phyloP scores from a whole-genome alignment of 768 basidiomycete species.

The Boletus subcaerulescens region DNA sequence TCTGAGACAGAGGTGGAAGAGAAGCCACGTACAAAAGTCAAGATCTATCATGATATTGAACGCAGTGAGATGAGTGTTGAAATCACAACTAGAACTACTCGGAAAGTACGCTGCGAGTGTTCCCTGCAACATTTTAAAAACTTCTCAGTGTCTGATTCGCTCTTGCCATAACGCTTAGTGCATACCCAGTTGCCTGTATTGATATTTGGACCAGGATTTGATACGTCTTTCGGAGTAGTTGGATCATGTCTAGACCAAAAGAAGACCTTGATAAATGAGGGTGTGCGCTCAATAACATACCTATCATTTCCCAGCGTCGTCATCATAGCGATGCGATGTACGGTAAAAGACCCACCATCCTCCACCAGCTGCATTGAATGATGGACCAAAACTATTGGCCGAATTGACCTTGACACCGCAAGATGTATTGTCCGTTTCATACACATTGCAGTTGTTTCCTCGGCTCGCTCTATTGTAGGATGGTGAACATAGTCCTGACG shows the following conservation, averaged over 20 bases:
- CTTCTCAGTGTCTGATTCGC: not conserved
- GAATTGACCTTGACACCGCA: conserved; percentile 32
- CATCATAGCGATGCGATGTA: not conserved
- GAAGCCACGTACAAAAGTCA: conserved; percentile 23
- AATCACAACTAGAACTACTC: conserved; percentile 48
- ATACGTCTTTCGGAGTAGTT: conserved; percentile 34
- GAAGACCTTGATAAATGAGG: conserved; percentile 36
- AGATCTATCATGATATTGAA: conserved; percentile 67
- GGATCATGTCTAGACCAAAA: conserved; percentile 36
- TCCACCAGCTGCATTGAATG: conserved; percentile 35
- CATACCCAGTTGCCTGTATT: conserved; percentile 28
- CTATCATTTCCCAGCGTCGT: conserved; percentile 5
- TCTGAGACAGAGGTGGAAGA: not conserved
- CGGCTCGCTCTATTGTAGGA: conserved; percentile 13
- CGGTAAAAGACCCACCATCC: conserved; percentile 28
- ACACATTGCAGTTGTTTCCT: conserved; percentile 31
- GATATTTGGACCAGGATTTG: conserved; percentile 14
- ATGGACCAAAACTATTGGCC: conserved; percentile 31
- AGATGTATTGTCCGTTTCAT: conserved; percentile 26
- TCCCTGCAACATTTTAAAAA: conserved; percentile 37
- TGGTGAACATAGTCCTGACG: not conserved
- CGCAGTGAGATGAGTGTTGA: conserved; percentile 48
- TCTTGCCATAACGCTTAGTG: not conserved
- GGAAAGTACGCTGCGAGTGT: conserved; percentile 63
- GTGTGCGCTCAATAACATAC: conserved; percentile 37